These are phyloP conservation scores for Monoraphidium neglectum DNA, from an alignment of 139 green algal species.

Conservation along the genomic window DNA sequence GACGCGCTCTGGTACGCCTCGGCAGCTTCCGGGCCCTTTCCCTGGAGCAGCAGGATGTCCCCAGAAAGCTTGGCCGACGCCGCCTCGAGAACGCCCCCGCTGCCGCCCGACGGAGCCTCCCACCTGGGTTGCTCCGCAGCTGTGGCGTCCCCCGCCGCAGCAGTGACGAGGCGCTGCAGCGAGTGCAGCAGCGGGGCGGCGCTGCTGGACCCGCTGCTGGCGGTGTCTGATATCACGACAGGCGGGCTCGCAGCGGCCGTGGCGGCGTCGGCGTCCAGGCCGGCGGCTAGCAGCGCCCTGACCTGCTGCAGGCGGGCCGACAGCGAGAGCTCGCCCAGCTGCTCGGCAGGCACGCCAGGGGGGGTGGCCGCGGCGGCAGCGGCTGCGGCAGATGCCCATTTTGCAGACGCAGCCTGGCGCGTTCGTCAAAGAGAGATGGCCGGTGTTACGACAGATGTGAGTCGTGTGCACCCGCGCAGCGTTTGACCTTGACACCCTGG, in stretches of 20 bases:
- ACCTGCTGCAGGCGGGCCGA: background rate
- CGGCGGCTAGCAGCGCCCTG: background rate
- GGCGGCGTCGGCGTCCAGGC: background rate
- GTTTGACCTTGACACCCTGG: background rate
- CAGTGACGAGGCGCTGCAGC: background rate
- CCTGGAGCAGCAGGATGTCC: background rate
- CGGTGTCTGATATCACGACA: background rate
- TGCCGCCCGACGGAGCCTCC: background rate
- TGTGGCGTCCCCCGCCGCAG: background rate
- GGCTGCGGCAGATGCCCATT: background rate
- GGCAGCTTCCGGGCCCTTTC: background rate
- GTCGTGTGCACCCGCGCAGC: background rate
- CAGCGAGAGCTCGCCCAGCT: background rate
- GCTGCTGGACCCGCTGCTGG: background rate
- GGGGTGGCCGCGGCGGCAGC: background rate
- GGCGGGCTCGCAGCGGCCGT: background rate
- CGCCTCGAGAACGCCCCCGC: background rate
- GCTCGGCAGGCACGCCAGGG: background rate
- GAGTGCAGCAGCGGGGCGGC: background rate
- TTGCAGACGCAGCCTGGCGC: background rate
- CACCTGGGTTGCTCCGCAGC: background rate
- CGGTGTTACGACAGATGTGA: too few relatives aligned
- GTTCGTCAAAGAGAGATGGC: too few relatives aligned
- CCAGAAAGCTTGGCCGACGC: background rate
- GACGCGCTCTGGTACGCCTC: background rate